phyloP scores from a whole-genome alignment of 345 rosid genomes.

The Reutealis trisperma region DNA sequence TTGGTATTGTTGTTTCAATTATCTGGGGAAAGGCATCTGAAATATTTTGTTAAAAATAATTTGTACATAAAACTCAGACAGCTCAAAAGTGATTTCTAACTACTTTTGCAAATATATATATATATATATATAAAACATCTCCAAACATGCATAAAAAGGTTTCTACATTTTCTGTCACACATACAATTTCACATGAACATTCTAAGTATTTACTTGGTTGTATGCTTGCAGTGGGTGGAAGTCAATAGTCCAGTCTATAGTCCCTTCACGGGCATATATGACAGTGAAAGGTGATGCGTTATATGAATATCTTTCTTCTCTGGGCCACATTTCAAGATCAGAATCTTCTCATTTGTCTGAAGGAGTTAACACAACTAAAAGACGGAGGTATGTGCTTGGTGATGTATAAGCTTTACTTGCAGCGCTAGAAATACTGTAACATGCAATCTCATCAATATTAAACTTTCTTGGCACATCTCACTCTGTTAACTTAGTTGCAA shows the following conservation, averaged over 20 bases:
- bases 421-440: neutral
- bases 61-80: neutral
- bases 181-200: neutral
- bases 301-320: slow-evolving; percentile 70
- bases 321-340: slow-evolving; percentile 64
- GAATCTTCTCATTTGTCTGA: slow-evolving; percentile 59
- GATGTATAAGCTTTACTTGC: neutral
- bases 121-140: no score
- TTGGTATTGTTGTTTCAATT: neutral
- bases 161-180: neutral
- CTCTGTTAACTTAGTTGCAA: slow-evolving; percentile 4
- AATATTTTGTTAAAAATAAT: neutral
- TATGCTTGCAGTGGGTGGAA: slow-evolving; percentile 55
- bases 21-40: neutral
- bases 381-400: slow-evolving; percentile 47
- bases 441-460: neutral
- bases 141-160: neutral
- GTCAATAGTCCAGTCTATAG: slow-evolving; percentile 50
- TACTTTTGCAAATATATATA: neutral
- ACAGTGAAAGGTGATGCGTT: slow-evolving; percentile 59
- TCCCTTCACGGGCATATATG: slow-evolving; percentile 54
- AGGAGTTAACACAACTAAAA: slow-evolving; percentile 35
- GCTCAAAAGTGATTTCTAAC: neutral
- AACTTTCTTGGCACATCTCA: neutral
- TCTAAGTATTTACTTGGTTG: neutral